Conservation (phyloP, 768 basidiomycete genomes). For the Suillus subalutaceus region DNA sequence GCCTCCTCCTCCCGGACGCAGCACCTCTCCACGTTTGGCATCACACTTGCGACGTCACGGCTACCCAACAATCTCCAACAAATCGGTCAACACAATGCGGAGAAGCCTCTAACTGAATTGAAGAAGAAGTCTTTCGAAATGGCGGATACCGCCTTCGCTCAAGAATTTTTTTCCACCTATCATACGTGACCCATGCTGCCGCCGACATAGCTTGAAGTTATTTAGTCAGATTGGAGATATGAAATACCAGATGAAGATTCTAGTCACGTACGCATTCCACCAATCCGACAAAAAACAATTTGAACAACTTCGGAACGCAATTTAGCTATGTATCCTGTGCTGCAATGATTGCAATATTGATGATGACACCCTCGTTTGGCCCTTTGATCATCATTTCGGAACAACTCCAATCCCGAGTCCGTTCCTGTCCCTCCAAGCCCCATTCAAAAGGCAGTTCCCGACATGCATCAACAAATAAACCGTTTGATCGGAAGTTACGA, state of each 20-base stretch:
- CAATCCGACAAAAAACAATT: neutral
- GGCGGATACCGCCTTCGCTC: neutral
- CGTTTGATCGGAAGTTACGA: neutral
- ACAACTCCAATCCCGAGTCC: neutral
- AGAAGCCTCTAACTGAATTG: neutral
- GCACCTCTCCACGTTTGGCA: neutral
- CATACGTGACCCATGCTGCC: neutral
- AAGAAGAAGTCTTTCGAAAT: neutral
- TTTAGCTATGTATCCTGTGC: neutral
- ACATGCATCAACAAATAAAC: neutral
- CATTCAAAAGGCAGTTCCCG: slow-evolving; percentile 1
- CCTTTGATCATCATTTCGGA: neutral
- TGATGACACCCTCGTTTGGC: neutral
- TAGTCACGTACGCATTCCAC: neutral
- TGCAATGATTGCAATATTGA: neutral
- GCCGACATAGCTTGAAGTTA: neutral
- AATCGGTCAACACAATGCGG: neutral
- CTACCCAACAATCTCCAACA: neutral
- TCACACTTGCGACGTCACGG: neutral
- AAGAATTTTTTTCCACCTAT: neutral
- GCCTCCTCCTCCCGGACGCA: neutral
- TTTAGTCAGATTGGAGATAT: neutral
- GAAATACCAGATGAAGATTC: neutral
- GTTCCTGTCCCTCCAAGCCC: neutral
- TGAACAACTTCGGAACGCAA: neutral